These are phyloP conservation scores for Teratosphaeria pseudoeucalypti DNA, from an alignment of 2,329 filamentous ascomycete species.

Conservation along the genomic window DNA sequence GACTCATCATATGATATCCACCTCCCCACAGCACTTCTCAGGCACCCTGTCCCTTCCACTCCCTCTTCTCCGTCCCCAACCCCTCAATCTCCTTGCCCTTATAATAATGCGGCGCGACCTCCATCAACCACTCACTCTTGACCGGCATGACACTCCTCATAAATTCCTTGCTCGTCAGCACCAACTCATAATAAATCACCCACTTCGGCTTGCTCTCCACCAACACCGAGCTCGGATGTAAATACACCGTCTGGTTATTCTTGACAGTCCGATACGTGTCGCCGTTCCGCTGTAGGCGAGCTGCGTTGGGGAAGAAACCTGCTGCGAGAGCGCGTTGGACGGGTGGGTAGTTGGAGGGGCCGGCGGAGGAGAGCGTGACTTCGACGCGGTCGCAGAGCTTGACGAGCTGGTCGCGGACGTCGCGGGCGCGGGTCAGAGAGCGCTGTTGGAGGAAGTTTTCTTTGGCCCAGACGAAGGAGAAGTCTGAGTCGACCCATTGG, in stretches of 20 bases:
- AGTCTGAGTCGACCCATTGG: conserved; percentile 89
- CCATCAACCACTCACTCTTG: conserved; percentile 71
- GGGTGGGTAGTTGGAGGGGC: conserved; percentile 60
- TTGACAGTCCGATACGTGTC: conserved; percentile 87
- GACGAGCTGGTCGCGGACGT: conserved; percentile 83
- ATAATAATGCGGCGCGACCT: conserved; percentile 89
- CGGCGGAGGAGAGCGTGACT: conserved; percentile 58
- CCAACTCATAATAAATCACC: conserved; percentile 78
- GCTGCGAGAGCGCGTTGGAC: conserved; percentile 83
- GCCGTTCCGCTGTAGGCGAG: conserved; percentile 69
- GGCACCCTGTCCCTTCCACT: neutral
- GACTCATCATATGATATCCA: neutral
- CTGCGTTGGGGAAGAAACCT: conserved; percentile 91
- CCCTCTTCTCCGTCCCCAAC: conserved; percentile 37
- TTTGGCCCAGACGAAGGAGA: conserved; percentile 72
- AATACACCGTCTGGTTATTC: conserved; percentile 75
- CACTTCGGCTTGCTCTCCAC: conserved; percentile 73
- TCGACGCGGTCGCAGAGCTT: conserved; percentile 92
- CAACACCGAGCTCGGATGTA: conserved; percentile 81
- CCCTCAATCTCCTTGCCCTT: conserved; percentile 83
- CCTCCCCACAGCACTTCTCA: neutral
- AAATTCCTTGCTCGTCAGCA: conserved; percentile 80
- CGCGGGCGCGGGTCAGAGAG: conserved; percentile 75
- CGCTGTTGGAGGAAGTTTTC: conserved; percentile 94
- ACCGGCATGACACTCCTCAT: conserved; percentile 82